These are phyloP conservation scores for Candida yuanshanica DNA, from an alignment of 805 yeast species.

Conservation along the genomic window DNA sequence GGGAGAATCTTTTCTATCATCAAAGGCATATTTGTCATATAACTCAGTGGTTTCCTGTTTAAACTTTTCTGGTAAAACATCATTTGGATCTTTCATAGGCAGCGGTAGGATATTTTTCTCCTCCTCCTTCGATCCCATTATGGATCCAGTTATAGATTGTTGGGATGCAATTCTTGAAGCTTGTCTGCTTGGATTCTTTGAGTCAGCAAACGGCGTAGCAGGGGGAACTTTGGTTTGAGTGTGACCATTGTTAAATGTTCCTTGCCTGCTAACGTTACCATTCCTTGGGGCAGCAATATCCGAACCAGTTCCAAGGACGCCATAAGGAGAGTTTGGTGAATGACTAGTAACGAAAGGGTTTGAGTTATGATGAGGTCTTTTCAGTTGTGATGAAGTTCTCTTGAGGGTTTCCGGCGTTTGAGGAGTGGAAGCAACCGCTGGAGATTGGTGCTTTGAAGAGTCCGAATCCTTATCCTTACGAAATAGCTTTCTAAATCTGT, in stretches of 20 bases:
- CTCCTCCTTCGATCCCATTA: conserved; percentile 24
- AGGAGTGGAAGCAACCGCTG: neutral
- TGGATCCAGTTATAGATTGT: conserved; percentile 14
- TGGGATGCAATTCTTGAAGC: conserved; percentile 28
- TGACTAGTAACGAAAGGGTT: conserved; percentile 5
- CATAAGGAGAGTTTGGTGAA: conserved; percentile 3
- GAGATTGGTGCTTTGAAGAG: neutral
- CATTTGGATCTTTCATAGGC: conserved; percentile 65
- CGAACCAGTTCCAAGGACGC: conserved; percentile 17
- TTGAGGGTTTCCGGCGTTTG: neutral
- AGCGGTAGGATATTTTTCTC: conserved; percentile 47
- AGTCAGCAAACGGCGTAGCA: neutral
- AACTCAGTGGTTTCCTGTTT: conserved; percentile 43
- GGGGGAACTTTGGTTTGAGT: neutral
- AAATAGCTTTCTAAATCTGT: neutral
- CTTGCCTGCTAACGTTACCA: neutral
- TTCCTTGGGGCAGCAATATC: conserved; percentile 24
- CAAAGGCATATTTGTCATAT: conserved; percentile 30
- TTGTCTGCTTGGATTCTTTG: conserved; percentile 31
- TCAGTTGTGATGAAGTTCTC: neutral
- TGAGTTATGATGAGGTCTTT: conserved; percentile 1
- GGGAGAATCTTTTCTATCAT: conserved; percentile 30
- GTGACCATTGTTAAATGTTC: conserved; percentile 4
- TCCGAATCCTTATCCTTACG: neutral
- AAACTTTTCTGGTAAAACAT: conserved; percentile 48